Conservation (phyloP, 2,329 filamentous ascomycete genomes). For the Fusarium circinatum region DNA sequence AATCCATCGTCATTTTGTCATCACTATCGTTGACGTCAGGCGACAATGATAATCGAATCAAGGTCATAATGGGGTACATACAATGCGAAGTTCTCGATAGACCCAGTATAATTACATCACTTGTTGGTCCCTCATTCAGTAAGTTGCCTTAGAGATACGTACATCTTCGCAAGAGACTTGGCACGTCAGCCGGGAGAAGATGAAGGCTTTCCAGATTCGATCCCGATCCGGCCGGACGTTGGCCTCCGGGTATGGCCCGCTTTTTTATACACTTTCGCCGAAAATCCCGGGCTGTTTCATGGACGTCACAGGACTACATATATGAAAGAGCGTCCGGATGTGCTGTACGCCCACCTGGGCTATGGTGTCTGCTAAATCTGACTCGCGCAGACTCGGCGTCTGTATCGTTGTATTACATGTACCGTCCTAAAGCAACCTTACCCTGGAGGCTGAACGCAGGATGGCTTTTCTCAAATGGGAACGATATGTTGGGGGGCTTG, state of each 20-base stretch:
- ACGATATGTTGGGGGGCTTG: background rate
- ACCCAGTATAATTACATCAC: conserved; percentile 36
- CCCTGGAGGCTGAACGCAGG: background rate
- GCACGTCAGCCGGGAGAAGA: background rate
- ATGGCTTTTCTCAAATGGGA: background rate
- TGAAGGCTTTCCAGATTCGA: background rate
- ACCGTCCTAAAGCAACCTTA: background rate
- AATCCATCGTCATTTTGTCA: conserved; percentile 35
- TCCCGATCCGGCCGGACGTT: conserved; percentile 23
- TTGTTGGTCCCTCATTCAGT: background rate
- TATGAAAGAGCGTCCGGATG: background rate
- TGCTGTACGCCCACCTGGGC: background rate
- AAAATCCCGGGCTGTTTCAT: background rate
- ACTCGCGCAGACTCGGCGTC: background rate
- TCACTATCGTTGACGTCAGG: conserved; percentile 41
- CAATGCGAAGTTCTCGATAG: conserved; percentile 1
- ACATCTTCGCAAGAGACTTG: conserved; percentile 7
- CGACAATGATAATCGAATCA: conserved; percentile 8
- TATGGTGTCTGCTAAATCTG: background rate
- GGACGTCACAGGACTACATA: background rate
- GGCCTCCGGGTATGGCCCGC: conserved; percentile 7
- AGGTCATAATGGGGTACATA: background rate
- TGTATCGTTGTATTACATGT: background rate
- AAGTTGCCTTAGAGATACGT: background rate
- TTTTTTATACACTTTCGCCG: conserved; percentile 1